Conservation (phyloP, 164 flowering plant genomes). For the Brasenia schreberi region DNA sequence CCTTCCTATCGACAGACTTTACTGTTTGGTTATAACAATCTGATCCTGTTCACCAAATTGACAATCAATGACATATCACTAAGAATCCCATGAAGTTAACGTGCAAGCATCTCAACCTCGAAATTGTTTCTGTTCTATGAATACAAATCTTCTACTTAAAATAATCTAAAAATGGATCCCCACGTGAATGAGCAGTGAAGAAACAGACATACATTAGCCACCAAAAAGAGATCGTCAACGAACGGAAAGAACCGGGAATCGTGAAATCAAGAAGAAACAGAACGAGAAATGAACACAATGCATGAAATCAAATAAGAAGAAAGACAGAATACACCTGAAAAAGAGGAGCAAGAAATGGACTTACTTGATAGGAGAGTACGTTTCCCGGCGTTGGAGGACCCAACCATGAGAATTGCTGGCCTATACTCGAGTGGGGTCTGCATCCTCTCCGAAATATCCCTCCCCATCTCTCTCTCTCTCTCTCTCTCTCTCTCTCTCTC, state of each 20-base stretch:
- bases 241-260: not conserved
- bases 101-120: too few species aligned
- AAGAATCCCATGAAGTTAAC: too few species aligned
- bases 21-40: too few species aligned
- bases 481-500: not conserved
- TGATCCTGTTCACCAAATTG: too few species aligned
- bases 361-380: constrained; percentile 72
- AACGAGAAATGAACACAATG: constrained; percentile 2
- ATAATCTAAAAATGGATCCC: not conserved
- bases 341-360: constrained; percentile 3
- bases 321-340: too few species aligned
- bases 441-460: constrained; percentile 4
- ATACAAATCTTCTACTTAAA: too few species aligned
- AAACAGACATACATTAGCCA: not conserved
- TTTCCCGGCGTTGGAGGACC: constrained; percentile 70
- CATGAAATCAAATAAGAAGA: not conserved
- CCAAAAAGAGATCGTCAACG: not conserved
- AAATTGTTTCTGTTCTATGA: too few species aligned
- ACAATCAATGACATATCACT: too few species aligned
- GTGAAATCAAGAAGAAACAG: not conserved
- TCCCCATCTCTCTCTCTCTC: constrained; percentile 7
- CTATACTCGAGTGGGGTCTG: constrained; percentile 19
- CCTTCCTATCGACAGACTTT: too few species aligned
- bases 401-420: constrained; percentile 55
- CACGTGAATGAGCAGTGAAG: constrained; percentile 2